Evolutionary conservation across 192 early-diverging fungal genomes (phyloP), one percentile per base, ranked within the genome.

Genomic region (Paraglomus occultum): DNA sequence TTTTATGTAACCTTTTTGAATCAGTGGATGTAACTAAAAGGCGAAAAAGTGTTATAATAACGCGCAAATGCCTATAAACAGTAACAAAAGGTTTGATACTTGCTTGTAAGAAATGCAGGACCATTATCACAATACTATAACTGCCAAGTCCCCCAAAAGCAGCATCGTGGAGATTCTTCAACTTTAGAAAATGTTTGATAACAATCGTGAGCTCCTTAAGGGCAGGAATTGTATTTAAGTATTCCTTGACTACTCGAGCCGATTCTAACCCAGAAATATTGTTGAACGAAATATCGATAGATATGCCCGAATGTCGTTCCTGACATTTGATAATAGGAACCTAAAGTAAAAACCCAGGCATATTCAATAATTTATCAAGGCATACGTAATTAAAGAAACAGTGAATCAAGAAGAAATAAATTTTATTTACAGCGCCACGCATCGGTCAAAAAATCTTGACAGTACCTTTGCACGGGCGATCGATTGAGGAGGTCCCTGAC

Each of bases 261-360:
- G 87, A 83, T 20, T 76, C 73, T 11, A 90, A 72, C 1, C 92
- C 92, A 17, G 80, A 81, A 7, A 80, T 85, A 6, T 84, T 82
- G 76, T 97, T 94, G 64, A 96, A 83, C 6, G 88, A 89, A 31
- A 98, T 87, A 69, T 98, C 96, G n/a, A 93, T 85, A 4, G 84
- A 78, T 48, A 90, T 84, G 1, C 77, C 74, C 0, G 91, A 94
- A n/a, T 94, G 71, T 8, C 59, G 52, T 71, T 98, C 96, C 6
- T 78, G 74, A 44, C 87, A 89, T 76, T 98, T 98, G 70, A 98
- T 89, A 64, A 98, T 94, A 4, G 95, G 96, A 6, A 98, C 94
- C 62, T 90, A 79, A 0, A 70, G 14, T 12, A 43, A 18, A n/a
- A 0, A 55, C 60, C 42, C 22, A 12, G n/a, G n/a, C n/a, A 5